Evolutionary conservation across 805 yeast species (phyloP), one percentile per base, ranked within the genome.

Genomic region (Yarrowia phangngaensis): DNA sequence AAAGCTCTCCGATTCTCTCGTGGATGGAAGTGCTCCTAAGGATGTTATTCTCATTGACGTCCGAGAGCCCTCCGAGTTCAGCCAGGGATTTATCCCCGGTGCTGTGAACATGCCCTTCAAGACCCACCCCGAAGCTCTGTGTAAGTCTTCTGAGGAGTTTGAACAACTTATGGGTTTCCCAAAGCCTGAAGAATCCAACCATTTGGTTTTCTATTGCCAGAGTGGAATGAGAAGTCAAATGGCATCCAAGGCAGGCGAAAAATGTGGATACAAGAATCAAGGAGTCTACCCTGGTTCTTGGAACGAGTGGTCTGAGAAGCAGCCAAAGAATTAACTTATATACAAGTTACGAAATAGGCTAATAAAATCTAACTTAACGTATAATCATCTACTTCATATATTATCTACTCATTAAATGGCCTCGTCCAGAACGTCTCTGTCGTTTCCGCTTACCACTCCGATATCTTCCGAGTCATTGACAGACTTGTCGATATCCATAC

Each of bases 151-250:
- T 5, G 95, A 84, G 48, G 95, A 85, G 56, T 90, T 92, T 60
- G 74, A 78, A 58, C 83, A 83, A 23, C 71, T 77, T 34, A 85
- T 89, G 68, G 90, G 94, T 11, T 80, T 87, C 60, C 72, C 71
- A 8, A 90, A 90, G 68, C 98, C 98, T 1, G 57, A 67, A 4
- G 64, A 69, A 38, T 80, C 78, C 41, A 77, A 82, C 60, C 84
- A 85, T 56, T 70, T 90, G 61, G 76, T 90, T 30, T 88, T 90
- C 67, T 89, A 88, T 68, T 90, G 98, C 67, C 77, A 84, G 40
- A 95, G 84, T 6, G 98, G 98, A 50, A 83, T 88, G 33, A 80
- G 98, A 70, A 82, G 94, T 15, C 75, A 85, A 32, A 85, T 86
- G 52, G 89, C 95, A 26, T 95, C 87, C 62, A 94, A 86, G 61